Evolutionary conservation across 345 rosid genomes (phyloP).

Genomic region (Syzygium oleosum): DNA sequence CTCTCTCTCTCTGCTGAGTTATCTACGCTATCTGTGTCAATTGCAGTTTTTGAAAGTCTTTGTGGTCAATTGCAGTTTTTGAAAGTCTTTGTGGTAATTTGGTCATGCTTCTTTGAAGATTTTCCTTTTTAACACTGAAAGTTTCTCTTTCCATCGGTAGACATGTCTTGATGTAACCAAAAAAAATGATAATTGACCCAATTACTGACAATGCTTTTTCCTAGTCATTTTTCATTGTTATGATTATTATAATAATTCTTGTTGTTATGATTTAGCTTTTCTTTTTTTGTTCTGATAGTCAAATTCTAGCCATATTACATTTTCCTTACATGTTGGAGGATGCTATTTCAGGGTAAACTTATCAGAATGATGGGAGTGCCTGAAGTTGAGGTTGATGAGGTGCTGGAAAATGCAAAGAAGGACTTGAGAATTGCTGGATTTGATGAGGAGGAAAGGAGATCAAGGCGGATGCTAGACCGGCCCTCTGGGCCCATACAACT

Average conservation of each 20-base stretch:
- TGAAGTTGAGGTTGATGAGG: conserved; percentile 53
- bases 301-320: not conserved
- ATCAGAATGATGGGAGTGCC: conserved; percentile 93
- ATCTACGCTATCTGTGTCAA: not conserved
- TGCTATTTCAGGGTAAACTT: conserved; percentile 42
- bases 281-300: not conserved
- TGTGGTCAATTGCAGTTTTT: not conserved
- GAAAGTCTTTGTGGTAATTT: not conserved
- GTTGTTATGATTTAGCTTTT: not conserved
- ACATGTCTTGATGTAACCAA: not conserved
- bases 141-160: not conserved
- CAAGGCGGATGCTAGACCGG: conserved; percentile 31
- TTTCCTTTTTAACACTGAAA: not conserved
- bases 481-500: conserved; percentile 33
- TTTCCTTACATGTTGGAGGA: not conserved
- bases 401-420: conserved; percentile 36
- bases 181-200: not conserved
- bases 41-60: not conserved
- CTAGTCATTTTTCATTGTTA: not conserved
- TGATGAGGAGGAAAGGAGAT: conserved; percentile 80
- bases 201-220: not conserved
- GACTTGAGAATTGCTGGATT: conserved; percentile 81
- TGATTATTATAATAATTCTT: not conserved
- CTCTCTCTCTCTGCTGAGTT: not conserved
- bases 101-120: not conserved